Evolutionary conservation across 176 grass and related monocot genomes (phyloP), one percentile per base, ranked within the genome.

Genomic region (Hsuehochloa calcarea): DNA sequence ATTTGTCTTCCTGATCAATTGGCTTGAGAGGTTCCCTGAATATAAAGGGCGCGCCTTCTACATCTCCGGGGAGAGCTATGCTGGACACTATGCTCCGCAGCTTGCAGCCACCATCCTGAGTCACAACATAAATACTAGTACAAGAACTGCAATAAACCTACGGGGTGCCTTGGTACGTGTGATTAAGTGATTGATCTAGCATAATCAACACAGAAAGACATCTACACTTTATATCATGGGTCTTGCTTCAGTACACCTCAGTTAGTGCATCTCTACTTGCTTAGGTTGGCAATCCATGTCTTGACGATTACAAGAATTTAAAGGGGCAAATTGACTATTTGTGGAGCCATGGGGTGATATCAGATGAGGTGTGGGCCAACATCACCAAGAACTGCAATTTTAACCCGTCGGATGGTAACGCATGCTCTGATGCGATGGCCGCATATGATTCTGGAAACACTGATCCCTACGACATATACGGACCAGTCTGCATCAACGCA

Each of bases 31-130:
- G 19, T 92, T 92, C 20, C 78, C 90, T 0, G 75, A 84, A 8
- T 89, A 89, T 25, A 89, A 83, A 2, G 60, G 6, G 0, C 56
- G 72, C 4, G 29, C 85, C 26, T 92, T 92, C 52, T 92, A 83
- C 78, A 86, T 92, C 29, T 69, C 76, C 1, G 87, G 90, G 8
- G 86, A 92, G 82, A 89, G 87, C 77, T 92, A 73, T 20, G 77
- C 78, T 2, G 90, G 90, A 0, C 86, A 89, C 70, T 92, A 86
- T 26, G 74, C 74, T 15, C 86, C 90, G 5, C 35, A 86, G 44
- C 83, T 89, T 45, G 70, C 90, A 0, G 72, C 74, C 20, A 68
- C 38, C 31, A 83, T 92, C n/a, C 22, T 88, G 13, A 29, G 22
- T 7, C 22, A 83, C 38, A 89, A 83, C 35, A 47, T 9, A 14